Conservation (phyloP, 1,284 basidiomycete genomes). For the Cerrena zonata region DNA sequence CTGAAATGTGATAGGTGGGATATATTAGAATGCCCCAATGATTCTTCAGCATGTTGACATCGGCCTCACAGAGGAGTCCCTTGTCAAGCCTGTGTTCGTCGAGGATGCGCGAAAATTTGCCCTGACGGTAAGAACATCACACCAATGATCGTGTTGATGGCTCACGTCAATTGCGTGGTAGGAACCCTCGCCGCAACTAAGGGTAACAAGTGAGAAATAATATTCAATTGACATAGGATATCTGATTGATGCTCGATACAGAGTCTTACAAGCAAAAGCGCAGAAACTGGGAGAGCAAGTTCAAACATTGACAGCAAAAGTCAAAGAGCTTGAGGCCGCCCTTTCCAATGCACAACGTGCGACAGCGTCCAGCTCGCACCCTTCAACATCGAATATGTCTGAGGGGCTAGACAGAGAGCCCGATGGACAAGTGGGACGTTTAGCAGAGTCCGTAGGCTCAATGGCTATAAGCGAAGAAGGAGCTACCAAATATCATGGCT, state of each 20-base stretch:
- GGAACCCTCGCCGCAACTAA: conserved; percentile 48
- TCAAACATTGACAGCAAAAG: conserved; percentile 38
- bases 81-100: conserved; percentile 48
- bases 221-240: background rate
- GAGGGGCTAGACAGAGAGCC: conserved; percentile 5
- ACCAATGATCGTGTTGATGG: background rate
- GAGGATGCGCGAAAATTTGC: conserved; percentile 49
- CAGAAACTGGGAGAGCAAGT: conserved; percentile 43
- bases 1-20: conserved; percentile 47
- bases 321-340: conserved; percentile 53
- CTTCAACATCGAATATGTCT: conserved; percentile 1
- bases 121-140: conserved; percentile 38
- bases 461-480: conserved; percentile 14
- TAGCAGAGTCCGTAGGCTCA: conserved; percentile 23
- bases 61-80: conserved; percentile 37
- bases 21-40: background rate
- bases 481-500: conserved; percentile 10
- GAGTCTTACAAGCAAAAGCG: conserved; percentile 44
- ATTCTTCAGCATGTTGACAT: background rate
- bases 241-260: conserved; percentile 16
- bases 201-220: conserved; percentile 42
- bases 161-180: conserved; percentile 16
- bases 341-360: conserved; percentile 32
- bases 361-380: conserved; percentile 1
- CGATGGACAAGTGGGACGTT: conserved; percentile 16